Conservation (phyloP, 2,329 filamentous ascomycete species). For the Monosporascus sp. region DNA sequence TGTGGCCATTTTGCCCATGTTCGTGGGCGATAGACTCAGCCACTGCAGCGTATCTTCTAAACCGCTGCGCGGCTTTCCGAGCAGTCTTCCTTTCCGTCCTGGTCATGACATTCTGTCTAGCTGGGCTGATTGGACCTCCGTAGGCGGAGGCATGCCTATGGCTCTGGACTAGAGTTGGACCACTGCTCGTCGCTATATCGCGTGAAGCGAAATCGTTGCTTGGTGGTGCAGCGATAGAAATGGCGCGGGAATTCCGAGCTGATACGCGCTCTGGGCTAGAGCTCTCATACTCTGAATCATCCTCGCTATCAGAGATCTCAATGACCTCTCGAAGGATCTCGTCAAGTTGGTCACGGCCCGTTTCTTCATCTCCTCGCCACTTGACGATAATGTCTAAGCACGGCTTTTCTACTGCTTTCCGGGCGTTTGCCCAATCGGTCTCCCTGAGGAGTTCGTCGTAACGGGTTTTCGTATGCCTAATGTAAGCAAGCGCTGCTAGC, state of each 20-base stretch:
- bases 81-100: conserved; percentile 21
- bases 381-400: conserved; percentile 63
- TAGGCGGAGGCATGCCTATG: conserved; percentile 10
- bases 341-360: conserved; percentile 60
- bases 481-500: conserved; percentile 60
- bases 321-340: conserved; percentile 63
- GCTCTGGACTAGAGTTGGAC: conserved; percentile 2
- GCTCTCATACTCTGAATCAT: conserved; percentile 30
- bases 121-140: conserved; percentile 11
- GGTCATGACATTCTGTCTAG: conserved; percentile 16
- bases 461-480: conserved; percentile 60
- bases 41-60: conserved; percentile 29
- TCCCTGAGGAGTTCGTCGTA: conserved; percentile 58
- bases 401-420: conserved; percentile 54
- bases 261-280: conserved; percentile 13
- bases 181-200: background rate
- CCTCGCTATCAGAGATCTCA: conserved; percentile 58
- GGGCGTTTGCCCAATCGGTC: conserved; percentile 52
- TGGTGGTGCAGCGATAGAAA: conserved; percentile 6
- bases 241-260: conserved; percentile 6
- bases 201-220: conserved; percentile 4
- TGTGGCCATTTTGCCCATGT: conserved; percentile 8
- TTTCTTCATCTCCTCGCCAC: conserved; percentile 68
- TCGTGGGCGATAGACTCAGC: conserved; percentile 24
- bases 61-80: conserved; percentile 24